Base-by-base conservation (phyloP, 2,329 filamentous ascomycete species). In the Paraconiothyrium sp. region DNA sequence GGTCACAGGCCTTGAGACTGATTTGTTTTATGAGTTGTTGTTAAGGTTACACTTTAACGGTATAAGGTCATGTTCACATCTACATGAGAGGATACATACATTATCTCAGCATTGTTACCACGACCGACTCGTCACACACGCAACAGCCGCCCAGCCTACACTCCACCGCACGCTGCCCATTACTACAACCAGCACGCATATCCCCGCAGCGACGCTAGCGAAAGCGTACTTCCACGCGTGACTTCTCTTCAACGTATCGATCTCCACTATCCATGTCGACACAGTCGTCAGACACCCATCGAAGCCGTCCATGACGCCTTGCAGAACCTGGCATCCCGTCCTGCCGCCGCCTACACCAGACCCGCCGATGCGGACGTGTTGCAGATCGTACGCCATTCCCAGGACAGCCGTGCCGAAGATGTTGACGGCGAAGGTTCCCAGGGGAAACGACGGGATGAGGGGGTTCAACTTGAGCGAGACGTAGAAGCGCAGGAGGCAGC, bases 361-460 rank as follows among this genome's bases (percentile, higher is more conserved):
- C 0, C 84, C 85, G 7, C 76, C 69, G 1, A 81, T 76, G n/a
- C 67, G 61, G 0, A 87, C 82, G 71, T 92, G 93, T 66, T 93
- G 91, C 54, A 97, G 80, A 72, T 96, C 91, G 82, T 87, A 97
- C 34, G 88, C 86, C 84, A 93, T 89, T 14, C 88, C 93, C 54
- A 96, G 77, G 16, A 97, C 78, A 0, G 85, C 85, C 0, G 92
- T 93, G 4, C 94, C 94, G 14, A 90, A 76, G 4, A 96, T 83
- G 72, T 98, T 98, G 32, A 91, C 92, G 0, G 82, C 80, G 70
- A 97, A 97, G 0, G 94, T 98, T 2, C 94, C 94, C 0, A 97
- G 77, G 0, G 94, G 94, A 67, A 97, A 97, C 0, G 84, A 80
- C 0, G 88, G 77, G 0, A 88, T 68, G 22, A 87, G 83, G 0